Evolutionary conservation across 2,329 filamentous ascomycete genomes (phyloP).

Genomic region (Phialophora expanda): DNA sequence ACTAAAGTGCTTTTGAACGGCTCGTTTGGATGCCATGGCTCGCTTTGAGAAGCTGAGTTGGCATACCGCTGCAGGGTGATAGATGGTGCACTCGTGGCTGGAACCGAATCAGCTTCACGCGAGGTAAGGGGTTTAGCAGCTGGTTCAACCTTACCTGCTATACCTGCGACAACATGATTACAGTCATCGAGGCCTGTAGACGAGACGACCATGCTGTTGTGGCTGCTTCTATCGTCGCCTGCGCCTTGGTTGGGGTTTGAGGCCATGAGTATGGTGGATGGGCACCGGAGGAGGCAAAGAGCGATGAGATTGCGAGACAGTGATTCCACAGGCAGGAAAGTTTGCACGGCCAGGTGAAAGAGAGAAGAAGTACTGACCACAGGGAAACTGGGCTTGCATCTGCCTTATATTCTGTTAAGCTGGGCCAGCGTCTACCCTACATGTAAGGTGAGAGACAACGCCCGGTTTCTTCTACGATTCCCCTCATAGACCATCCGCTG

Average conservation of each 20-base stretch:
- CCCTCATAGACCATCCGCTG: background rate
- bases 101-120: background rate
- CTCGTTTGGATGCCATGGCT: slow-evolving; percentile 10
- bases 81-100: background rate
- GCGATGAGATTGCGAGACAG: background rate
- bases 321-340: background rate
- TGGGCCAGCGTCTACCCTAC: background rate
- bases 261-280: background rate
- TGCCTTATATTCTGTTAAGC: background rate
- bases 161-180: background rate
- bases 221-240: background rate
- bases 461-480: background rate
- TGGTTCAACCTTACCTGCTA: background rate
- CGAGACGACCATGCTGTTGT: background rate
- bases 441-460: background rate
- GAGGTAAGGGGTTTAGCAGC: background rate
- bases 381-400: background rate
- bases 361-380: background rate
- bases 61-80: background rate
- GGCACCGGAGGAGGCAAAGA: background rate
- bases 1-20: slow-evolving; percentile 1
- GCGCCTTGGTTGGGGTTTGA: background rate
- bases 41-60: background rate
- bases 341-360: background rate
- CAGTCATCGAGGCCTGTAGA: background rate